Percentiles rank a stretch among this genome's conserved stretches.
These are phyloP conservation scores for Lepidium aucheri DNA, from an alignment of 345 rosid species.

Conservation along the genomic window DNA sequence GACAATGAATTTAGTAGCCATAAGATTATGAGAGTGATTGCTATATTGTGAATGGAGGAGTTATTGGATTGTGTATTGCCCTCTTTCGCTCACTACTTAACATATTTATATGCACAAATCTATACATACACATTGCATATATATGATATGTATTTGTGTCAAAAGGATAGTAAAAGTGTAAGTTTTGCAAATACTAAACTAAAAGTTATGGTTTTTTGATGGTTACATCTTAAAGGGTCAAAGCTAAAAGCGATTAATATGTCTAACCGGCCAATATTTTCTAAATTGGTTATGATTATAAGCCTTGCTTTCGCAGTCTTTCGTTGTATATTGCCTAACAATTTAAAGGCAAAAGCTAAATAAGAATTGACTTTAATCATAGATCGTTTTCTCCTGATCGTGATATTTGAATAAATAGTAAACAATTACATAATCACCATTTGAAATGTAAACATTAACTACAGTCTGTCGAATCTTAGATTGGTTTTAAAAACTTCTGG, in stretches of 20 bases:
- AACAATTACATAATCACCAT: neutral
- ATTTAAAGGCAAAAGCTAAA: neutral
- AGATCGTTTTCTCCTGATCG: neutral
- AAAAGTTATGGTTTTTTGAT: neutral
- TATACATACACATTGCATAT: conserved; percentile 1
- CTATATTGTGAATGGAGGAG: neutral
- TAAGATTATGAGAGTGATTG: neutral
- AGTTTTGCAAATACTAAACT: neutral
- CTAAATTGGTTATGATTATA: neutral
- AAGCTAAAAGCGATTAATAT: neutral
- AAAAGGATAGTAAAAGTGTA: neutral
- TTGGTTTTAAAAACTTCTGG: neutral
- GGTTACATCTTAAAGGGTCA: neutral
- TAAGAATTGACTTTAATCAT: neutral
- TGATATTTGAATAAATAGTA: neutral
- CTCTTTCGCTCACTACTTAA: neutral
- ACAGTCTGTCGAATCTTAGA: neutral
- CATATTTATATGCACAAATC: conserved; percentile 19
- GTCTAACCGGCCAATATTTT: neutral
- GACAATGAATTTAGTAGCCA: conserved; percentile 25
- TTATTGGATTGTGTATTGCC: conserved; percentile 2
- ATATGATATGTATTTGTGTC: neutral
- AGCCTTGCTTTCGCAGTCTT: conserved; percentile 12
- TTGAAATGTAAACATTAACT: neutral
- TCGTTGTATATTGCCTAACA: conserved; percentile 17